phyloP scores from a whole-genome alignment of 768 basidiomycete genomes.

The Clathrus columnatus region DNA sequence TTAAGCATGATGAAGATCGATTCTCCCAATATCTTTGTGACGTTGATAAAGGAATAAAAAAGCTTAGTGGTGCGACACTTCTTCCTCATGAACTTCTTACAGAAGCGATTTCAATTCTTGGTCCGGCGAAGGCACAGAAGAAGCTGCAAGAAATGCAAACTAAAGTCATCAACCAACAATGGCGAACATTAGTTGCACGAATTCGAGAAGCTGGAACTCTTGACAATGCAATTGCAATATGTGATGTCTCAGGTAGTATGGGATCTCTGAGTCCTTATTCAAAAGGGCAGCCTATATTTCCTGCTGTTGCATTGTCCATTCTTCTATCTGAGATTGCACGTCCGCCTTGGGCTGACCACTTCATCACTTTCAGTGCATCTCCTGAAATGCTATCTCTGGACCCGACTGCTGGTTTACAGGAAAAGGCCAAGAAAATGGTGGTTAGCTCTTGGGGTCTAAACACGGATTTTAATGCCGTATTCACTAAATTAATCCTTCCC shows the following conservation, averaged over 20 bases:
- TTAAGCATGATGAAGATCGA: constrained; percentile 46
- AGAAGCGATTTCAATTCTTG: constrained; percentile 23
- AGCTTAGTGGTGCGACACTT: constrained; percentile 59
- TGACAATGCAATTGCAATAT: constrained; percentile 55
- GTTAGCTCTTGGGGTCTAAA: constrained; percentile 41
- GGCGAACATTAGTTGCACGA: constrained; percentile 48
- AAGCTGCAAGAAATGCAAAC: constrained; percentile 26
- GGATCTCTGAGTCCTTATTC: constrained; percentile 24
- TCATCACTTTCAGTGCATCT: constrained; percentile 56
- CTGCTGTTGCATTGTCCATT: constrained; percentile 57
- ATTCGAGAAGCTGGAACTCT: constrained; percentile 48
- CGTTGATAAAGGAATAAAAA: constrained; percentile 46
- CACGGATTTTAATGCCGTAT: constrained; percentile 55
- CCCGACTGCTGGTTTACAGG: constrained; percentile 26
- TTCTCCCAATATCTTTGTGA: constrained; percentile 49
- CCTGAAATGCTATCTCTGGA: constrained; percentile 47
- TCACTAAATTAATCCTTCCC: constrained; percentile 53
- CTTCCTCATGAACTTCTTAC: constrained; percentile 53
- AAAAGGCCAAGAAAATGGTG: constrained; percentile 31
- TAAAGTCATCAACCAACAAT: constrained; percentile 54
- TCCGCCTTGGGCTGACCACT: constrained; percentile 54
- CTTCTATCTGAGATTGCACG: constrained; percentile 52
- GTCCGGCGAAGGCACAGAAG: constrained; percentile 21
- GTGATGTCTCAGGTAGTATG: constrained; percentile 74
- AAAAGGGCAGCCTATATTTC: constrained; percentile 39